Evolutionary conservation across 2,329 filamentous ascomycete species (phyloP).

Genomic region (Sarocladiaceae sp.): DNA sequence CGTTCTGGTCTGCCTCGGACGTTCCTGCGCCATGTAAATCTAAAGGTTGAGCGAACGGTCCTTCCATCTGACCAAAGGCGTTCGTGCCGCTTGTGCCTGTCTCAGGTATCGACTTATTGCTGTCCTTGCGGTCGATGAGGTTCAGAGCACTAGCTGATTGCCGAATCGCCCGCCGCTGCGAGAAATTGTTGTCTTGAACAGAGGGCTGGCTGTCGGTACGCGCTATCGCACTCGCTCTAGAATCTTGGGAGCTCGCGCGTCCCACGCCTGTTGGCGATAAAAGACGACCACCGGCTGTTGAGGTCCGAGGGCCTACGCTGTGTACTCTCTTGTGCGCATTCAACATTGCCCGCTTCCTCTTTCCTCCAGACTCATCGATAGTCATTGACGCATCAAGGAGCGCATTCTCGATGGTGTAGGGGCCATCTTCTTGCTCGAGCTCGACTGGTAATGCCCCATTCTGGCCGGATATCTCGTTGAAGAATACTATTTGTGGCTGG

Average conservation of each 20-base stretch:
- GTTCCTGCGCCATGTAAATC: constrained; percentile 15
- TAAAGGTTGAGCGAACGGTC: constrained; percentile 41
- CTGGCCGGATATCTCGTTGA: constrained; percentile 68
- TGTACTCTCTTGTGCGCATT: constrained; percentile 45
- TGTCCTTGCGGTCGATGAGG: constrained; percentile 55
- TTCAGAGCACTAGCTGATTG: constrained; percentile 57
- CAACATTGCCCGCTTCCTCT: constrained; percentile 46
- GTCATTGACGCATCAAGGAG: constrained; percentile 88
- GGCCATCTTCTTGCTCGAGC: constrained; percentile 30
- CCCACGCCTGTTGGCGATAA: constrained; percentile 26
- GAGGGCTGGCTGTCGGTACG: constrained; percentile 23
- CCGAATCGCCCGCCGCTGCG: constrained; percentile 43
- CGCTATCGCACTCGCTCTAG: constrained; percentile 29
- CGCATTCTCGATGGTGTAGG: constrained; percentile 84
- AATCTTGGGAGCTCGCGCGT: constrained; percentile 31
- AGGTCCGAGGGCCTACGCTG: constrained; percentile 27
- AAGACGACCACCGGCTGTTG: constrained; percentile 19
- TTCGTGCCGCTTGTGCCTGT: constrained; percentile 56
- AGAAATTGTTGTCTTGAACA: constrained; percentile 36
- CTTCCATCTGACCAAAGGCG: constrained; percentile 57
- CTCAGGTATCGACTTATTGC: constrained; percentile 53
- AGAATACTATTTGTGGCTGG: constrained; percentile 85
- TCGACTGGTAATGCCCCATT: constrained; percentile 29
- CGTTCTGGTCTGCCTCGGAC: neutral
- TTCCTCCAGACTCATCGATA: constrained; percentile 64